Conservation (phyloP, 2,329 filamentous ascomycete species). For the Nothopassalora personata region DNA sequence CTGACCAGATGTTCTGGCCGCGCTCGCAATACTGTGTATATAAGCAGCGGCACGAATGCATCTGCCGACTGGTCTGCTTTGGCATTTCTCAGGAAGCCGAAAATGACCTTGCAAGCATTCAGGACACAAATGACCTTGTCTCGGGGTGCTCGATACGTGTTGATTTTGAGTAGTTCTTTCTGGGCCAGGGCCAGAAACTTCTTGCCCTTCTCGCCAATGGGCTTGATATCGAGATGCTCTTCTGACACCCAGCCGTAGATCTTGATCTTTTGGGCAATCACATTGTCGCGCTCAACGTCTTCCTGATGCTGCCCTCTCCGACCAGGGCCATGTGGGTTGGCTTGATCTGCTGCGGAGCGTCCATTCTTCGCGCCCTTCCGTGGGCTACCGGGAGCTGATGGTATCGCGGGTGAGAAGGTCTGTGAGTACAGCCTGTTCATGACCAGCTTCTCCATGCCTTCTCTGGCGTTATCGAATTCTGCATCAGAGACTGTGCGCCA, state of each 20-base stretch:
- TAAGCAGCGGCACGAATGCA: slow-evolving; percentile 89
- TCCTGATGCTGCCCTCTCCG: slow-evolving; percentile 93
- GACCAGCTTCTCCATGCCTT: slow-evolving; percentile 98
- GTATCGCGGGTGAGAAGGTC: slow-evolving; percentile 92
- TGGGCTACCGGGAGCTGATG: slow-evolving; percentile 67
- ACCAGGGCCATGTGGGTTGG: slow-evolving; percentile 62
- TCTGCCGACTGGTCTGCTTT: slow-evolving; percentile 94
- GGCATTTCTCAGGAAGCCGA: slow-evolving; percentile 85
- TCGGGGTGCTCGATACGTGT: slow-evolving; percentile 89
- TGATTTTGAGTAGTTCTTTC: slow-evolving; percentile 93
- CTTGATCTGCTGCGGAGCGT: slow-evolving; percentile 32
- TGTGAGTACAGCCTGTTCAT: slow-evolving; percentile 97
- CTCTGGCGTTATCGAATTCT: slow-evolving; percentile 95
- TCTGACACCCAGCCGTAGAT: slow-evolving; percentile 95
- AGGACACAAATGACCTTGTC: slow-evolving; percentile 98
- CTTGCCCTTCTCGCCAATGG: slow-evolving; percentile 76
- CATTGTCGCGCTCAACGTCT: slow-evolving; percentile 91
- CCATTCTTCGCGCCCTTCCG: slow-evolving; percentile 62
- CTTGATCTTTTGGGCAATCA: slow-evolving; percentile 92
- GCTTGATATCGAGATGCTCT: slow-evolving; percentile 86
- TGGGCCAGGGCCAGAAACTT: slow-evolving; percentile 86
- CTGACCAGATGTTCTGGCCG: slow-evolving; percentile 94
- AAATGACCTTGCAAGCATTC: slow-evolving; percentile 99
- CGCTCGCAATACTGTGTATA: slow-evolving; percentile 90
- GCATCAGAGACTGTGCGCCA: slow-evolving; percentile 94